Evolutionary conservation across 2,329 filamentous ascomycete genomes (phyloP).

Genomic region (Venturiaceae sp.): DNA sequence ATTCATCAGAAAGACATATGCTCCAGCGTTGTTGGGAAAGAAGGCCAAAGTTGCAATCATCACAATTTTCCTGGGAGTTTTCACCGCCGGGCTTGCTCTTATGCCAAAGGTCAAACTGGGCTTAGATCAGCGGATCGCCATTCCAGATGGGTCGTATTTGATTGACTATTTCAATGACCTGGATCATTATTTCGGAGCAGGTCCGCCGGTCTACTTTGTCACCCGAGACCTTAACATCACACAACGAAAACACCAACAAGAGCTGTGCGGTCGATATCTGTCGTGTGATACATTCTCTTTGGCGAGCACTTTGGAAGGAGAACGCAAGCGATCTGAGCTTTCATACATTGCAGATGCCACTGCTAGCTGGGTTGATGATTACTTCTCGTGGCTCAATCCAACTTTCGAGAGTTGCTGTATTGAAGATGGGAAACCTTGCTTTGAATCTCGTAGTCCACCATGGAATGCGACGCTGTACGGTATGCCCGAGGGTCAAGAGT

Average conservation of each 20-base stretch:
- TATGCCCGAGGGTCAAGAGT: constrained; percentile 91
- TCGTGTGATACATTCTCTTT: constrained; percentile 78
- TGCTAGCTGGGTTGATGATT: constrained; percentile 96
- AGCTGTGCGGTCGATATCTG: constrained; percentile 84
- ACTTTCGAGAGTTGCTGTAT: constrained; percentile 65
- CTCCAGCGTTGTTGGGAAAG: constrained; percentile 68
- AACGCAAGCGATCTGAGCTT: constrained; percentile 77
- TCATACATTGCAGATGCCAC: constrained; percentile 84
- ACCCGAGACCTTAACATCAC: constrained; percentile 74
- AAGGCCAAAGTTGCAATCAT: constrained; percentile 71
- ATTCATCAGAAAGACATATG: constrained; percentile 86
- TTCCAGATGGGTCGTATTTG: constrained; percentile 87
- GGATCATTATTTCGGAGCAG: constrained; percentile 82
- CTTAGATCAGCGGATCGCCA: constrained; percentile 86
- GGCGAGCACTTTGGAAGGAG: constrained; percentile 84
- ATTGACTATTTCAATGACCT: constrained; percentile 96
- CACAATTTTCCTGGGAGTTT: constrained; percentile 74
- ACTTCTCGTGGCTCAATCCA: constrained; percentile 93
- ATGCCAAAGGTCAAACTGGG: constrained; percentile 79
- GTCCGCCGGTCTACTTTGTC: constrained; percentile 94
- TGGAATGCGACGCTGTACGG: constrained; percentile 87
- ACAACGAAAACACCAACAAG: constrained; percentile 63
- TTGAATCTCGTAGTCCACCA: constrained; percentile 61
- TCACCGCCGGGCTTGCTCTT: constrained; percentile 75
- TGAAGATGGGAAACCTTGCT: constrained; percentile 56